Conservation (phyloP, 2,329 filamentous ascomycete genomes). For the Cucurbitaria berberidis region DNA sequence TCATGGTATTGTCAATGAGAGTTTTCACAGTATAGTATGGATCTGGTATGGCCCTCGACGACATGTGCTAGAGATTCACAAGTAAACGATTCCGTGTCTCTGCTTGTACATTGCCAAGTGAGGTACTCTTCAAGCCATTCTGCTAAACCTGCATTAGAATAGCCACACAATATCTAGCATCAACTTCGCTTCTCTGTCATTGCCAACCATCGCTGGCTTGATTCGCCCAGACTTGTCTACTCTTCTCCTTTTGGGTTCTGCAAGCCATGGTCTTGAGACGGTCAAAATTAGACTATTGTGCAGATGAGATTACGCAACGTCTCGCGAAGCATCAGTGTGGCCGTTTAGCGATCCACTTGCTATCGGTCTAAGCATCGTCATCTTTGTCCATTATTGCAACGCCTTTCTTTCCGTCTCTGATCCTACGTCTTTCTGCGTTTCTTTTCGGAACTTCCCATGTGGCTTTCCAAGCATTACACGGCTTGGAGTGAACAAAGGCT, state of each 20-base stretch:
- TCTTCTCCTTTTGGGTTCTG: constrained; percentile 5
- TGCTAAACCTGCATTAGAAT: constrained; percentile 26
- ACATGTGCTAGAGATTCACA: too few species aligned
- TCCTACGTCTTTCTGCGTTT: not conserved
- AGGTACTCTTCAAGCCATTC: constrained; percentile 8
- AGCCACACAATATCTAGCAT: constrained; percentile 13
- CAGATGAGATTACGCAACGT: too few species aligned
- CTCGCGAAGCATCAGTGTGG: too few species aligned
- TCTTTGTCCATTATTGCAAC: not conserved
- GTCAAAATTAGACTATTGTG: too few species aligned
- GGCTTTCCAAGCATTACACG: not conserved
- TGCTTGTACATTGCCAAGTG: constrained; percentile 2
- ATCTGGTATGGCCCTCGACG: too few species aligned
- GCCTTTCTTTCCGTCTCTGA: not conserved
- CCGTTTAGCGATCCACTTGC: too few species aligned
- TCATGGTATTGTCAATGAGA: too few species aligned
- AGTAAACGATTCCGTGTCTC: too few species aligned
- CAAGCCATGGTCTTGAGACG: too few species aligned
- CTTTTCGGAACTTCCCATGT: not conserved
- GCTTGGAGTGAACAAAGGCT: not conserved
- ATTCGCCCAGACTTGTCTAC: not conserved
- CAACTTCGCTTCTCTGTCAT: constrained; percentile 10
- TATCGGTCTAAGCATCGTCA: too few species aligned
- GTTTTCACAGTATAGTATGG: too few species aligned
- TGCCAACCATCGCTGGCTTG: not conserved